Percentiles rank a stretch among this genome's conserved stretches.
Conservation (phyloP, 495 filamentous ascomycete species). For the Chaetomium fimeti region DNA sequence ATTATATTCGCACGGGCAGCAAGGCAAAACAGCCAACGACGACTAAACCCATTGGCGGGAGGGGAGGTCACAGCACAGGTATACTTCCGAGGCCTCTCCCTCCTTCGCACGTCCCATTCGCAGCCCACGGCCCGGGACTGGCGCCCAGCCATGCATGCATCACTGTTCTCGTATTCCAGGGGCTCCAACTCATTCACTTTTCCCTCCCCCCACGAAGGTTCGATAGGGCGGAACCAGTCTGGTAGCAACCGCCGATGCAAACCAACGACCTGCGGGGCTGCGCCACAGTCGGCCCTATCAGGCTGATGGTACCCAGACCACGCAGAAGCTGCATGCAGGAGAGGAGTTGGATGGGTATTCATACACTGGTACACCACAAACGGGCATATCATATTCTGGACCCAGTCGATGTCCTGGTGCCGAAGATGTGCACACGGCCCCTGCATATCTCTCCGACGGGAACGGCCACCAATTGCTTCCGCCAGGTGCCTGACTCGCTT, state of each 20-base stretch:
- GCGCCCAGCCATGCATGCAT: neutral
- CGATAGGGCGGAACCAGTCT: neutral
- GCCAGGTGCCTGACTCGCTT: neutral
- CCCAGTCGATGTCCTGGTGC: neutral
- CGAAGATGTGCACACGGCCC: neutral
- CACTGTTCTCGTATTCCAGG: neutral
- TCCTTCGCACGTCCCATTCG: too few species aligned
- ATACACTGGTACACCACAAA: too few species aligned
- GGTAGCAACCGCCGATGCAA: neutral
- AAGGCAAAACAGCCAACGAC: too few species aligned
- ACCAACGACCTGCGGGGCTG: neutral
- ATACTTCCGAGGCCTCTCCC: too few species aligned
- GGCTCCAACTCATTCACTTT: neutral
- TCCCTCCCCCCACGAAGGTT: neutral
- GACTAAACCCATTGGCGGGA: too few species aligned
- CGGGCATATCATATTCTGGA: neutral
- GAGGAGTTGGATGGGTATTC: neutral
- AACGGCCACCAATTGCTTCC: neutral
- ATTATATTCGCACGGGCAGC: neutral
- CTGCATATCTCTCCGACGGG: neutral
- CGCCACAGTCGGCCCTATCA: conserved; percentile 1
- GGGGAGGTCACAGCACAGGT: too few species aligned
- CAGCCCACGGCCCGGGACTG: neutral
- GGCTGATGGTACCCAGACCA: neutral
- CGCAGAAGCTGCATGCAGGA: neutral